These are phyloP conservation scores for Metschnikowia rubicola DNA, from an alignment of 805 yeast species.

Conservation along the genomic window DNA sequence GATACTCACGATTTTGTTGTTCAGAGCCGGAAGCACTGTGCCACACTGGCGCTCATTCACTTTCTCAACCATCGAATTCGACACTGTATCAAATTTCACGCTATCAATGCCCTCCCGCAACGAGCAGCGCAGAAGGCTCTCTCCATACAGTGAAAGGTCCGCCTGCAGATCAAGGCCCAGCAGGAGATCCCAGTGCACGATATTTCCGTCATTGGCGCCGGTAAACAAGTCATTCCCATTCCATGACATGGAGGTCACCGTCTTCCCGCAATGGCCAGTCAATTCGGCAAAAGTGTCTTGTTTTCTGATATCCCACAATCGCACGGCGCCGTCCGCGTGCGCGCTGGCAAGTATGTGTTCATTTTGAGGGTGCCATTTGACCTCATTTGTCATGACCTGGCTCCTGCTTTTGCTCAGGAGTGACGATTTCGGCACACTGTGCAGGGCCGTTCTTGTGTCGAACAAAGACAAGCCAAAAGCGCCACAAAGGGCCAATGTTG, in stretches of 20 bases:
- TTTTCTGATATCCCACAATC: conserved; percentile 75
- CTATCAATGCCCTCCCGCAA: conserved; percentile 46
- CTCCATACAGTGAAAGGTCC: conserved; percentile 14
- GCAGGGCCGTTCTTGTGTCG: conserved; percentile 57
- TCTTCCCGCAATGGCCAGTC: conserved; percentile 50
- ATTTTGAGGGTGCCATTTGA: conserved; percentile 63
- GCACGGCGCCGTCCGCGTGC: conserved; percentile 51
- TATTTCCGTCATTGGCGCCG: conserved; percentile 61
- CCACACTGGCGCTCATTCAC: conserved; percentile 53
- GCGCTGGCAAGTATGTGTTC: conserved; percentile 63
- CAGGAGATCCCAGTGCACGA: conserved; percentile 64
- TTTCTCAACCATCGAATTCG: conserved; percentile 29
- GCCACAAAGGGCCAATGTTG: conserved; percentile 60
- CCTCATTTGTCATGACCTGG: conserved; percentile 34
- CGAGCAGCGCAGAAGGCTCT: conserved; percentile 32
- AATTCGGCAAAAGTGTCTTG: conserved; percentile 51
- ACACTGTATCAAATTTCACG: conserved; percentile 32
- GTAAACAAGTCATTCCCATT: conserved; percentile 49
- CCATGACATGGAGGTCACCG: conserved; percentile 62
- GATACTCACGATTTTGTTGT: conserved; percentile 46
- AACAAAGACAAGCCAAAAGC: conserved; percentile 70
- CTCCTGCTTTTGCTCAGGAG: conserved; percentile 7
- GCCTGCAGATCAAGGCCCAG: conserved; percentile 16
- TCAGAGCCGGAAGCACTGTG: conserved; percentile 58
- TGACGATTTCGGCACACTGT: conserved; percentile 29